Evolutionary conservation across 805 yeast species (phyloP).

Genomic region (Starmerella vaccinii): DNA sequence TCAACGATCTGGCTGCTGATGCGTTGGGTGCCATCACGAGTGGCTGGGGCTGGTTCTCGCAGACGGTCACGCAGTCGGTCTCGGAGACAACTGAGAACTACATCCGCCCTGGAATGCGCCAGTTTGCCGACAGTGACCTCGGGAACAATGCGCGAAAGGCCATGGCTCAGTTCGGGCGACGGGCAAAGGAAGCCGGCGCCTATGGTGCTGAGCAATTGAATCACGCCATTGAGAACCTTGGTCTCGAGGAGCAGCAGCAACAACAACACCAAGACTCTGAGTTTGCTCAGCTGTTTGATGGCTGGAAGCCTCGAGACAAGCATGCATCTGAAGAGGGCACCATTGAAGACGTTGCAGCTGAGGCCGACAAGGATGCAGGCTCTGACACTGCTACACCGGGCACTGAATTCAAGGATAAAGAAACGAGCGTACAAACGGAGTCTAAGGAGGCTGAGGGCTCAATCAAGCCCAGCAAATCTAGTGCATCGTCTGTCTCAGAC

Average conservation of each 20-base stretch:
- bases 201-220: conserved; percentile 61
- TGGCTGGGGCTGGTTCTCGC: conserved; percentile 90
- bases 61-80: conserved; percentile 73
- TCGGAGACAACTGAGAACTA: conserved; percentile 79
- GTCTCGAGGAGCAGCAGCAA: conserved; percentile 11
- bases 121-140: conserved; percentile 67
- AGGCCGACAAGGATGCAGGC: neutral
- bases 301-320: conserved; percentile 15
- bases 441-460: too few relatives aligned
- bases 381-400: too few relatives aligned
- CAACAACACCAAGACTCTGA: conserved; percentile 14
- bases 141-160: conserved; percentile 79
- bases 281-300: conserved; percentile 24
- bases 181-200: conserved; percentile 77
- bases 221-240: conserved; percentile 39
- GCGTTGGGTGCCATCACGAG: conserved; percentile 83
- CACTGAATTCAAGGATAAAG: too few relatives aligned
- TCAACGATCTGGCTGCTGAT: conserved; percentile 46
- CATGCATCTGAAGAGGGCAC: neutral
- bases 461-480: too few relatives aligned
- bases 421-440: too few relatives aligned
- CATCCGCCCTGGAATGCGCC: conserved; percentile 82
- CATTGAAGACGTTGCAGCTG: neutral
- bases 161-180: conserved; percentile 93
- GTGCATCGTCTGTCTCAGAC: too few relatives aligned